Evolutionary conservation across 179 eudicot genomes (phyloP), one percentile per base, ranked within the genome.

Genomic region (Heliamphora pulchella): DNA sequence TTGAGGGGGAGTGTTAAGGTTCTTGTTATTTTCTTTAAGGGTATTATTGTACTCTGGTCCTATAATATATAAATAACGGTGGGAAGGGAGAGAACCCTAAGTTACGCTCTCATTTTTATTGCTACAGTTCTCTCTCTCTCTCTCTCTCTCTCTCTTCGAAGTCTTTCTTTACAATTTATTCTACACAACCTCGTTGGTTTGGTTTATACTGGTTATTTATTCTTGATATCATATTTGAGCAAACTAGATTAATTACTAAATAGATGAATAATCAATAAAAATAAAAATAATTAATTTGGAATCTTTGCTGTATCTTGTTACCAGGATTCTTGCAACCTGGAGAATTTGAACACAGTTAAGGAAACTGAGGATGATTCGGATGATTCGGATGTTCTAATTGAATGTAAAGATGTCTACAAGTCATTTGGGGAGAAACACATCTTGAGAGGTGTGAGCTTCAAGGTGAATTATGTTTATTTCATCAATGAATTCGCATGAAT

Each of bases 361-460:
- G 89, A 86, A 59, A 80, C 58, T 4, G 90, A 85, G 75, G 96
- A 86, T 83, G 97, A 91, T 72, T 88, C 96, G 75, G 96, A 86
- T 83, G 97, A 91, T 72, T 88, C 96, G 50, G 96, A 94, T 87
- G 98, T 94, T 80, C 94, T 94, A 41, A 91, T 94, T 74, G 98
- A 94, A 84, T 94, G 97, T 79, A 89, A 81, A 86, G 76, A 93
- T 79, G 89, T 93, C 15, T 89, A 86, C 86, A 93, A 93, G 83
- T 94, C 98, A 75, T 94, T 94, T 85, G 98, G 97, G 72, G 93
- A 94, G 84, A 93, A 94, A 84, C 90, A 90, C 86, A 94, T 94
- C 80, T 78, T 94, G 82, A 90, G 81, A 86, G 98, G 98, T 86
- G 94, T 94, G 67, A 94, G 89, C 90, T 93, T 94, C 84, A 93